Conservation (phyloP, 768 basidiomycete species). For the Lyophyllum semitale region DNA sequence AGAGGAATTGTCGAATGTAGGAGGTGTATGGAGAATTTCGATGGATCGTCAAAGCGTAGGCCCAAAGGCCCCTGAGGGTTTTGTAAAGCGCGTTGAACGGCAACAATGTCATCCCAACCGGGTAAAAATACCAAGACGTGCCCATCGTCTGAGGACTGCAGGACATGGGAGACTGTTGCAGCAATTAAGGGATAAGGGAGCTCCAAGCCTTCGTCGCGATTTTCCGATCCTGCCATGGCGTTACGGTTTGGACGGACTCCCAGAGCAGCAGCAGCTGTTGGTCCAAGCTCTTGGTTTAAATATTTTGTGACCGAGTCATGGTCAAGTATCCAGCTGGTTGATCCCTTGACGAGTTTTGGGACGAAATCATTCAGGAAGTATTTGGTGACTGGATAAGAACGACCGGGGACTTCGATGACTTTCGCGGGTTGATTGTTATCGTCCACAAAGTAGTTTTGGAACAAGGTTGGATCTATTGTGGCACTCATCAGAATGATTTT, state of each 20-base stretch:
- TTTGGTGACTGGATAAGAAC: constrained; percentile 86
- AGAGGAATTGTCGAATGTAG: constrained; percentile 90
- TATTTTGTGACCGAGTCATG: constrained; percentile 76
- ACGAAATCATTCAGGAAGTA: constrained; percentile 81
- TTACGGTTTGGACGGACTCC: constrained; percentile 23
- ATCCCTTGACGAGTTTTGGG: constrained; percentile 44
- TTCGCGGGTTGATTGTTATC: constrained; percentile 58
- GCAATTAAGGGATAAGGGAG: constrained; percentile 82
- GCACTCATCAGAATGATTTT: constrained; percentile 95
- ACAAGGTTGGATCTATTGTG: constrained; percentile 88
- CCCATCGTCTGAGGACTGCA: constrained; percentile 73
- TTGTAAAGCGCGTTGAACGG: constrained; percentile 65
- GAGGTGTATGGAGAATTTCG: constrained; percentile 70
- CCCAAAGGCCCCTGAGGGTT: constrained; percentile 50
- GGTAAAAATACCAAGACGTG: constrained; percentile 90
- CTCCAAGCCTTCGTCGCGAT: constrained; percentile 59
- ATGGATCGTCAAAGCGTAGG: constrained; percentile 60
- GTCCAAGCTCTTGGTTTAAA: constrained; percentile 65
- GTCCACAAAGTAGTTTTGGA: constrained; percentile 85
- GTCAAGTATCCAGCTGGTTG: constrained; percentile 62
- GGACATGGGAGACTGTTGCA: constrained; percentile 76
- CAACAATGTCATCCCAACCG: constrained; percentile 90
- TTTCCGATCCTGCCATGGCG: constrained; percentile 13
- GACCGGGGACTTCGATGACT: constrained; percentile 84
- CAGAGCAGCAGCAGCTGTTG: constrained; percentile 21